phyloP scores from a whole-genome alignment of 345 rosid species.

The Abelmoschus esculentus region DNA sequence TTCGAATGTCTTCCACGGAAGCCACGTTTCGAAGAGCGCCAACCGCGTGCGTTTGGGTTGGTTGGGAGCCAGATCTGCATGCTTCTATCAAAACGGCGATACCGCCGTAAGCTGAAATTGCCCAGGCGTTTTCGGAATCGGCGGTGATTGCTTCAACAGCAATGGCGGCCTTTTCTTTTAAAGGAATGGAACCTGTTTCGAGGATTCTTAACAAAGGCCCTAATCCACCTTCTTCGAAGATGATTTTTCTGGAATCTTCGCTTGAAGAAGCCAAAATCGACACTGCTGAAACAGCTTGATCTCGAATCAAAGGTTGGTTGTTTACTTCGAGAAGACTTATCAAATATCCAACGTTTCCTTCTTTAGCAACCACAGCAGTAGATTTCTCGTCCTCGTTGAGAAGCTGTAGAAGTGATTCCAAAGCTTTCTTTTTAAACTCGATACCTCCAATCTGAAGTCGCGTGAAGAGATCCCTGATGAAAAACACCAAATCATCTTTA shows the following conservation, averaged over 20 bases:
- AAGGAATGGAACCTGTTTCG: constrained; percentile 49
- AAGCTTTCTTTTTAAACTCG: constrained; percentile 67
- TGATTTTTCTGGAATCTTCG: constrained; percentile 54
- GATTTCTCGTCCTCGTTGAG: constrained; percentile 50
- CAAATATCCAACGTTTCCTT: constrained; percentile 62
- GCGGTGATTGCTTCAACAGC: constrained; percentile 64
- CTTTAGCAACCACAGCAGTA: constrained; percentile 44
- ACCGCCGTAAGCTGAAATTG: constrained; percentile 63
- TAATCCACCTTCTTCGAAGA: constrained; percentile 65
- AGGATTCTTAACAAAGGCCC: constrained; percentile 61
- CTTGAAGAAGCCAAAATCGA: constrained; percentile 48
- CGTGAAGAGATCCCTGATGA: constrained; percentile 64
- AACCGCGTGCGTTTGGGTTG: constrained; percentile 39
- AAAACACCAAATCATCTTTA: constrained; percentile 51
- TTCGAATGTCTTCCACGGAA: constrained; percentile 45
- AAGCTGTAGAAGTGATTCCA: constrained; percentile 61
- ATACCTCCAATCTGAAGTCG: constrained; percentile 70
- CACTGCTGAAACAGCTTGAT: constrained; percentile 52
- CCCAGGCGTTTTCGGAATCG: constrained; percentile 68
- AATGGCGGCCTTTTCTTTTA: constrained; percentile 56
- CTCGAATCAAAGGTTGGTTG: constrained; percentile 41
- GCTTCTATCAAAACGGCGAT: constrained; percentile 51
- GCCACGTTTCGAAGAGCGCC: constrained; percentile 63
- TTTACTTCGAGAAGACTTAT: constrained; percentile 52
- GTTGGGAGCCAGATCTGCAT: constrained; percentile 47